Conservation (phyloP, 1,284 basidiomycete genomes). For the Agroathelia rolfsii region DNA sequence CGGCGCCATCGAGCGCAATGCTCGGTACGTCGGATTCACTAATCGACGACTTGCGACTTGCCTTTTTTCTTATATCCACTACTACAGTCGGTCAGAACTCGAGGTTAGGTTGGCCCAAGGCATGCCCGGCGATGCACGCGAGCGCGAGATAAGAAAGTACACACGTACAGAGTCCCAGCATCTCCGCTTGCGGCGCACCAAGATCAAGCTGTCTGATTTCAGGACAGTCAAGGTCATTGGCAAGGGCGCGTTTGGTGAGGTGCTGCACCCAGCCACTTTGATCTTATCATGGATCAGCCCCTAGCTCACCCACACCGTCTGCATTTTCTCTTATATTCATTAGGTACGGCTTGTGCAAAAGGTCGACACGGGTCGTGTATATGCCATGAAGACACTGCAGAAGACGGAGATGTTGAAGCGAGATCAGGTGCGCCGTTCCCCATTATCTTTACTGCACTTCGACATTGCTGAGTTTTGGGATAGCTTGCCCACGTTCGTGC, state of each 20-base stretch:
- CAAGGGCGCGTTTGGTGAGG: conserved; percentile 97
- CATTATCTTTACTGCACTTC: no score
- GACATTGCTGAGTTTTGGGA: no score
- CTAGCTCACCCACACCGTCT: no score
- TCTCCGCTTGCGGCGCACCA: conserved; percentile 83
- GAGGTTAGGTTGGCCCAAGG: conserved; percentile 82
- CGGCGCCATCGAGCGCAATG: conserved; percentile 71
- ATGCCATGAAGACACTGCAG: conserved; percentile 95
- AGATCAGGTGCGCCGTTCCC: conserved; percentile 97
- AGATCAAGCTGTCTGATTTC: conserved; percentile 91
- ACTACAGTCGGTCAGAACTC: conserved; percentile 76
- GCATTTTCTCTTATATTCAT: no score
- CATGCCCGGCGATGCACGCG: conserved; percentile 74
- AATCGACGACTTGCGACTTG: conserved; percentile 1
- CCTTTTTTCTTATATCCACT: conserved; percentile 9
- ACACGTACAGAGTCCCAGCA: conserved; percentile 89
- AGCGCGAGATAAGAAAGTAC: conserved; percentile 84
- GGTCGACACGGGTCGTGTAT: conserved; percentile 68
- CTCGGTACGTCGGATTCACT: conserved; percentile 25
- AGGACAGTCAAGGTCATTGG: conserved; percentile 97
- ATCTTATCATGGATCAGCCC: no score
- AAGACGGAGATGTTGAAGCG: conserved; percentile 96
- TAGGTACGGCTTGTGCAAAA: conserved; percentile 90
- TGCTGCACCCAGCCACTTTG: no score
- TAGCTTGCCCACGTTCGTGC: conserved; percentile 91